Base-by-base conservation (phyloP, 192 early-diverging fungal species). In the Coemansia brasiliensis region DNA sequence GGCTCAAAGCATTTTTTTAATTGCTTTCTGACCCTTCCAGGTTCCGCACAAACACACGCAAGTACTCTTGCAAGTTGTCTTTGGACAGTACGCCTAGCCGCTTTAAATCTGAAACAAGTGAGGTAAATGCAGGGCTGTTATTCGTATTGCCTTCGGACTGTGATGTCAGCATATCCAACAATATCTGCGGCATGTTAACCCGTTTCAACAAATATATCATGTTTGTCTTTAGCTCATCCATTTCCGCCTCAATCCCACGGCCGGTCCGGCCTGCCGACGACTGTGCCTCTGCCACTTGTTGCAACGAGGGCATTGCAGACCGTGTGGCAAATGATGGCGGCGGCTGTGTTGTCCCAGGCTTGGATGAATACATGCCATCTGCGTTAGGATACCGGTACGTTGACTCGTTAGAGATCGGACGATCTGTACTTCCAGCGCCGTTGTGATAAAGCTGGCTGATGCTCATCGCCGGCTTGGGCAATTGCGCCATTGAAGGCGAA, bases 151-250 rank as follows among this genome's bases (percentile, higher is more conserved):
- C 57, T 26, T 37, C 27, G 16, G 22, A n/a, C 16, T 40, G 24
- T 12, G 66, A 38, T 2, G 46, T 42, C 27, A 77, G 22, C 67
- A 60, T 65, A 11, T 56, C 52, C 21, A 52, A 40, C 38, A 77
- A 40, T n/a, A 67, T 42, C 51, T 63, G 55, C 25, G 67, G 67
- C 55, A 77, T 59, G 21, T 77, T 67, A 35, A 67, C 59, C 4
- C 57, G 55, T 46, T 63, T 62, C 27, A 70, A 58, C 54, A 77
- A 13, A 39, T 61, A 77, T 11, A 77, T 52, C 12, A 70, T 43
- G 39, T 77, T 66, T 0, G 24, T 32, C 38, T 77, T 77, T 37
- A 77, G 56, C 40, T 66, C 63, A 4, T 67, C 67, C 39, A 70
- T 51, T 52, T 67, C 62, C 0, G 52, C 52, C 22, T 63, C 53